Evolutionary conservation across 2,329 filamentous ascomycete species (phyloP), one percentile per base, ranked within the genome.

Genomic region (Penicillium glabrum): DNA sequence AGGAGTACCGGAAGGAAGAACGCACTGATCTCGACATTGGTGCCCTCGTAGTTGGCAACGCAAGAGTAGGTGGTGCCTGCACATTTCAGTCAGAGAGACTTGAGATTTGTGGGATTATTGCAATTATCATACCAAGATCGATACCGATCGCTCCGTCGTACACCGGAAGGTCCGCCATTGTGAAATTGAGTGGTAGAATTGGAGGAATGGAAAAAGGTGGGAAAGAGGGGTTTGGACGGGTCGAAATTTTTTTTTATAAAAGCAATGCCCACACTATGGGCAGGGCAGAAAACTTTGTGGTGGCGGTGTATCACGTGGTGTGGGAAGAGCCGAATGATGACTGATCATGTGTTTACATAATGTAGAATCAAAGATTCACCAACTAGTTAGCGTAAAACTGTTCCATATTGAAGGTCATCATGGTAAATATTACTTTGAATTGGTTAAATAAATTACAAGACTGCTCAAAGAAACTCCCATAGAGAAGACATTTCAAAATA

Each of bases 121-220:
- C 16, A n/a, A n/a, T 14, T 52, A 67, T 82, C 88, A 74, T 84
- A 96, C 93, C 95, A 83, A 99, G 87, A 89, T 99, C 95, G 84
- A 99, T 99, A 88, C 95, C 95, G 84, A 98, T 91, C 87, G 95
- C 95, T 90, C 95, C 95, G 80, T 99, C 95, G 81, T 98, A 99
- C 74, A 96, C 88, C 63, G 60, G 60, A 64, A 62, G 60, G 49
- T 67, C 64, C 56, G 64, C 63, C 64, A 67, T 67, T 67, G 48
- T 67, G 63, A 63, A 45, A 39, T 55, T 62, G 46, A 45, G 61
- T 59, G 56, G 58, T 53, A 55, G 54, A 61, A 58, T 61, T 59
- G 60, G 49, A 55, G 61, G 61, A 57, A 57, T 63, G 55, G 56
- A 53, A 64, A 57, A 61, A 48, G 57, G 57, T 63, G 60, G 57